phyloP scores from a whole-genome alignment of 169 alveolate species.

The Plasmodium ovale region DNA sequence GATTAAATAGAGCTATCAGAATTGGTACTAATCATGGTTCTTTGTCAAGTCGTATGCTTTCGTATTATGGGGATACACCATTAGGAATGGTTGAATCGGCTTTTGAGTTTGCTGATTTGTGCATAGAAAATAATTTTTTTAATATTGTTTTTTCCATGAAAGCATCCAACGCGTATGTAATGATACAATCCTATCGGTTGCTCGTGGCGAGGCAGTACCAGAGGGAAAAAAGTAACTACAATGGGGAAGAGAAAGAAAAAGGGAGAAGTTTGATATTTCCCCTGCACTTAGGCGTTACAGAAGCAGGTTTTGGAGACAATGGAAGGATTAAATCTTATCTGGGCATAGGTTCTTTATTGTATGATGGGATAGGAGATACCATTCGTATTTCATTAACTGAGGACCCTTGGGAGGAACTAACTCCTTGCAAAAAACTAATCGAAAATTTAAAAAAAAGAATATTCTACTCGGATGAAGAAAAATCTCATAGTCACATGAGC shows the following conservation, averaged over 20 bases:
- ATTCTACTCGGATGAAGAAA: background rate
- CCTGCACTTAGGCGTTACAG: slow-evolving; percentile 91
- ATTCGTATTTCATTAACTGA: slow-evolving; percentile 90
- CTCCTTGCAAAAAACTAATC: slow-evolving; percentile 79
- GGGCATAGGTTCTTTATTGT: slow-evolving; percentile 89
- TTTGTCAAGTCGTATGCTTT: slow-evolving; percentile 85
- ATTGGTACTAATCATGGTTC: slow-evolving; percentile 91
- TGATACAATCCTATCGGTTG: slow-evolving; percentile 88
- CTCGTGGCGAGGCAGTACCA: slow-evolving; percentile 82
- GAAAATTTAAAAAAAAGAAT: slow-evolving; percentile 61
- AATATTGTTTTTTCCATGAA: slow-evolving; percentile 88
- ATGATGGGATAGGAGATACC: slow-evolving; percentile 92
- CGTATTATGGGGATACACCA: slow-evolving; percentile 90
- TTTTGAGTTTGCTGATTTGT: slow-evolving; percentile 86
- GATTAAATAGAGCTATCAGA: slow-evolving; percentile 82
- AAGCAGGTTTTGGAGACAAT: slow-evolving; percentile 90
- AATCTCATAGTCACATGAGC: background rate
- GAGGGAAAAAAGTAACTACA: slow-evolving; percentile 78
- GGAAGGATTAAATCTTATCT: slow-evolving; percentile 88
- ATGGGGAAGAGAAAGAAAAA: no score
- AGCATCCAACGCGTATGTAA: slow-evolving; percentile 86
- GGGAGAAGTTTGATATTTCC: slow-evolving; percentile 77
- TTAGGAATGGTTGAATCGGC: slow-evolving; percentile 91
- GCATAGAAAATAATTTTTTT: slow-evolving; percentile 82
- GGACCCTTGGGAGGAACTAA: slow-evolving; percentile 89